These are phyloP conservation scores for Pyropia haitanensis DNA, from an alignment of 23 red algal species.

Conservation along the genomic window DNA sequence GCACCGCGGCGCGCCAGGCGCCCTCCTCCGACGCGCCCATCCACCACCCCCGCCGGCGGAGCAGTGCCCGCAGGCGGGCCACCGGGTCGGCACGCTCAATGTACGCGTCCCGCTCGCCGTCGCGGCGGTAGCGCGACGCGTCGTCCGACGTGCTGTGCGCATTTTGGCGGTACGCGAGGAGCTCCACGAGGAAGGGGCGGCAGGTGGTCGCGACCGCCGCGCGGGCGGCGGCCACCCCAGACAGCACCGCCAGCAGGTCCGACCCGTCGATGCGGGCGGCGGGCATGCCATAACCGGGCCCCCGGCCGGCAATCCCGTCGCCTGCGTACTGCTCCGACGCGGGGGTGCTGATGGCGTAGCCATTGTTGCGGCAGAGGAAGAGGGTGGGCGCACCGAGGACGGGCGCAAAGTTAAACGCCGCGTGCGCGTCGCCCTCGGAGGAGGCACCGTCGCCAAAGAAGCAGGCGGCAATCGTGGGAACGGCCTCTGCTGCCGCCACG, in stretches of 20 bases:
- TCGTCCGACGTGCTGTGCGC: constrained; percentile 55
- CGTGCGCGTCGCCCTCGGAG: constrained; percentile 67
- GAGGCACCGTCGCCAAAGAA: constrained; percentile 72
- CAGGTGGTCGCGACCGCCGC: background rate
- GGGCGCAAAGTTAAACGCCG: constrained; percentile 53
- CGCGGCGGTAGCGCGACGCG: constrained; percentile 30
- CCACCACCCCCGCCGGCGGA: constrained; percentile 17
- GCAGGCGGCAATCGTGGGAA: constrained; percentile 26
- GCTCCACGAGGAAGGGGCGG: constrained; percentile 35
- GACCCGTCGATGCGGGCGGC: constrained; percentile 61
- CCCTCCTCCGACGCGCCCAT: constrained; percentile 8
- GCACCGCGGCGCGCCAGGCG: constrained; percentile 3
- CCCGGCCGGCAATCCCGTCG: constrained; percentile 37
- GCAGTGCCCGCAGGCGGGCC: constrained; percentile 18
- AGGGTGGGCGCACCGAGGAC: constrained; percentile 37
- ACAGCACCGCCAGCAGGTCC: constrained; percentile 35
- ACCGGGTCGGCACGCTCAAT: constrained; percentile 28
- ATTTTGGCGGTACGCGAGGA: constrained; percentile 40
- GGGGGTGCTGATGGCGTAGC: constrained; percentile 70
- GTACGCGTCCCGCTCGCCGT: constrained; percentile 26
- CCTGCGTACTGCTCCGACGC: constrained; percentile 51
- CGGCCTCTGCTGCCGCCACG: background rate
- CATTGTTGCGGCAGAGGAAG: constrained; percentile 66
- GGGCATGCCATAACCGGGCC: constrained; percentile 47
- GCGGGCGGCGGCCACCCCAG: constrained; percentile 19